phyloP scores from a whole-genome alignment of 257 asterid genomes.

The Nicotiana knightiana region DNA sequence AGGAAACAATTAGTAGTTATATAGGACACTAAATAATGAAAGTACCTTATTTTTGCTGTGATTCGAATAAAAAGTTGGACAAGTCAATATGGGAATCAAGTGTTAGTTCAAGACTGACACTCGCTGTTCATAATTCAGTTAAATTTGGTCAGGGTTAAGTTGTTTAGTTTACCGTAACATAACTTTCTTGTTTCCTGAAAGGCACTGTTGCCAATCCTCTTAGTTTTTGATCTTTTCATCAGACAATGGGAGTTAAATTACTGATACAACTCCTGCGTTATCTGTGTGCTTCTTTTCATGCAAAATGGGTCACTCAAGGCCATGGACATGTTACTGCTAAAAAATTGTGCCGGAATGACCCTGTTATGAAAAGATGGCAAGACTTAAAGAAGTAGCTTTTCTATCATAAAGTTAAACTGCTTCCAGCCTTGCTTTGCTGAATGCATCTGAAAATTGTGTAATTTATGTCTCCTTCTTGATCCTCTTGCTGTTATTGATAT shows the following conservation, averaged over 20 bases:
- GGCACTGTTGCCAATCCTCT: not conserved
- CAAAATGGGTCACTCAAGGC: not conserved
- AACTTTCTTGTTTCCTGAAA: not conserved
- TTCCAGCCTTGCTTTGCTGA: not conserved
- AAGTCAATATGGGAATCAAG: not conserved
- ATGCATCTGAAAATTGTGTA: constrained; percentile 1
- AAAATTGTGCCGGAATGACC: not conserved
- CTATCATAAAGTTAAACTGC: not conserved
- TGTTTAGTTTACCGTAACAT: not conserved
- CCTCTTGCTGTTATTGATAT: not conserved
- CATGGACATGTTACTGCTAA: not conserved
- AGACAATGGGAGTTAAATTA: not conserved
- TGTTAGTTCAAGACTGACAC: not conserved
- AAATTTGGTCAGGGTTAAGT: not conserved
- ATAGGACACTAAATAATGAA: not conserved
- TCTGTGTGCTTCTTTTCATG: not conserved
- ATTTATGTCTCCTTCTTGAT: not conserved
- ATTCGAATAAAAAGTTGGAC: not conserved
- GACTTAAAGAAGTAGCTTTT: not conserved
- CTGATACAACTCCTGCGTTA: not conserved
- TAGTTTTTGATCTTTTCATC: not conserved
- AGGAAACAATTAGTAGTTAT: not conserved
- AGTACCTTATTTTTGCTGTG: not conserved
- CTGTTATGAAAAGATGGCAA: not conserved
- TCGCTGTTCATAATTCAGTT: not conserved